Evolutionary conservation across 2,329 filamentous ascomycete species (phyloP).

Genomic region (Trichoderma polysporum): DNA sequence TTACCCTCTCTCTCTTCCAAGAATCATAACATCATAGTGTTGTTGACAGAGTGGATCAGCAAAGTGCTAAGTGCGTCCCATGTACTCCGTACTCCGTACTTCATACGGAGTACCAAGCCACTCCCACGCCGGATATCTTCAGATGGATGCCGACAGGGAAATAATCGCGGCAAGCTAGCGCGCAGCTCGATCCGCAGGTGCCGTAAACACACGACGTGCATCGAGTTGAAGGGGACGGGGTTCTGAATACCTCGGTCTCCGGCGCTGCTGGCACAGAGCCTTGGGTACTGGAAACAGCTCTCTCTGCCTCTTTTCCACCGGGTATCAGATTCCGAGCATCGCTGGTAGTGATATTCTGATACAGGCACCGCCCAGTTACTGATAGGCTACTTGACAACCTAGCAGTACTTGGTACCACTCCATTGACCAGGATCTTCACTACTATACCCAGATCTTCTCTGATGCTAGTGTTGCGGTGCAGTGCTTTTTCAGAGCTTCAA

Average conservation of each 20-base stretch:
- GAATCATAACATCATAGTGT: neutral
- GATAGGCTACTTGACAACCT: no score
- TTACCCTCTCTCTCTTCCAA: neutral
- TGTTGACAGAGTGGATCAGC: neutral
- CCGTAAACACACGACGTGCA: neutral
- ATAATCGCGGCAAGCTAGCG: conserved; percentile 5
- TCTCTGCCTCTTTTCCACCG: neutral
- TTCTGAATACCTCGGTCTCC: neutral
- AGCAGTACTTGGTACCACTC: no score
- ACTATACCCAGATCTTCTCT: no score
- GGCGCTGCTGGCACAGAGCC: neutral
- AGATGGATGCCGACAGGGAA: neutral
- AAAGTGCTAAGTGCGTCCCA: neutral
- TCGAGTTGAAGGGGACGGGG: neutral
- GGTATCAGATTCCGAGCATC: neutral
- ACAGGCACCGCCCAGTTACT: neutral
- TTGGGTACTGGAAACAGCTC: neutral
- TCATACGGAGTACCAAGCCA: neutral
- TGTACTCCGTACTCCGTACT: no score
- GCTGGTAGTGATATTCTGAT: neutral
- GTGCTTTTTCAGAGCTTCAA: neutral
- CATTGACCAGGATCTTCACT: neutral
- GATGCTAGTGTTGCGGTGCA: no score
- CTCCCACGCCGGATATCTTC: neutral
- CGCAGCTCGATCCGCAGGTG: conserved; percentile 15